These are phyloP conservation scores for Tulasnella sp. DNA, from an alignment of 768 basidiomycete species.

Conservation along the genomic window DNA sequence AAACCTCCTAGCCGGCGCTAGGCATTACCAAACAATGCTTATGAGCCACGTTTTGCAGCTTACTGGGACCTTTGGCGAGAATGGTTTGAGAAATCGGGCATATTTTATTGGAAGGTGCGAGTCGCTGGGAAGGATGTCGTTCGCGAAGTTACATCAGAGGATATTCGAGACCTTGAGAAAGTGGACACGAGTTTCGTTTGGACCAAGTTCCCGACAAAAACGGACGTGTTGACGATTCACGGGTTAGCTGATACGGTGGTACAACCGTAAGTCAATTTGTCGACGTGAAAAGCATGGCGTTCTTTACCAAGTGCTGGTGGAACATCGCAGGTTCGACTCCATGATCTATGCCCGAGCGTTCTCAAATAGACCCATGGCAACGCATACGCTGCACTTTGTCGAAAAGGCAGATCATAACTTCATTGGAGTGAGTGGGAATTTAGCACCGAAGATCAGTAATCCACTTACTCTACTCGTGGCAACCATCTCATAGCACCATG, in stretches of 20 bases:
- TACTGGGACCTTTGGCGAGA: conserved; percentile 12
- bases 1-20: too few relatives aligned
- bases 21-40: too few relatives aligned
- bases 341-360: conserved; percentile 34
- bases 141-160: conserved; percentile 59
- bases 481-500: conserved; percentile 52
- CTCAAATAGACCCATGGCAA: conserved; percentile 58
- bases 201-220: conserved; percentile 62
- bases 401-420: conserved; percentile 84
- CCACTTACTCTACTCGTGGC: background rate
- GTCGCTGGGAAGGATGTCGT: conserved; percentile 66
- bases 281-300: background rate
- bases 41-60: too few relatives aligned
- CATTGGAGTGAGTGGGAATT: conserved; percentile 51
- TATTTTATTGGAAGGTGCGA: conserved; percentile 61
- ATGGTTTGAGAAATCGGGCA: conserved; percentile 46
- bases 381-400: conserved; percentile 68
- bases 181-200: conserved; percentile 73
- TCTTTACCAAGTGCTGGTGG: background rate
- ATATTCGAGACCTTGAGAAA: conserved; percentile 61
- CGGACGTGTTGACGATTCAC: conserved; percentile 74
- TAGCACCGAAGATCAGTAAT: too few relatives aligned
- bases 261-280: conserved; percentile 58
- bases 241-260: conserved; percentile 70
- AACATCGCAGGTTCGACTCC: conserved; percentile 42